Base-by-base conservation (phyloP, 306 rosid species). In the cucumber (Cucumis sativus) region DNA sequence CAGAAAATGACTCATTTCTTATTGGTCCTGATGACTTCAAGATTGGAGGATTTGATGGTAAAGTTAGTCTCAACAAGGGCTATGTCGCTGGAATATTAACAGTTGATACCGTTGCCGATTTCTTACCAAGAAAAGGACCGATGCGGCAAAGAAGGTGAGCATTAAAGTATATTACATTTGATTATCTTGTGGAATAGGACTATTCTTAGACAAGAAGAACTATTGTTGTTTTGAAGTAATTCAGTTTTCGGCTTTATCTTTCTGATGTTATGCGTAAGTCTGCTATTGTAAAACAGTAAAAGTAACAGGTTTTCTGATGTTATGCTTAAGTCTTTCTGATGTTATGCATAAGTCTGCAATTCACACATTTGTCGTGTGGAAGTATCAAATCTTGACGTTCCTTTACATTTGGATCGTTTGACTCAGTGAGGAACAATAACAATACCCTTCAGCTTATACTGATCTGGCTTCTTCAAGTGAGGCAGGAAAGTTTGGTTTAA, bases 81-180 rank as follows among this genome's bases (percentile, higher is more conserved):
- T 92, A 89, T 78, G 98, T 96, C 54, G 88, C 97, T 62, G 99
- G 99, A 76, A 92, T 96, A 75, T 86, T 96, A 76, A 96, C 99
- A 0, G 88, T 96, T 1, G 99, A 92, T 79, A 96, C 99, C 3
- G 98, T 96, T 43, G 99, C 96, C 20, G 99, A 92, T 58, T 96
- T 96, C 87, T 93, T 92, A 11, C 98, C 97, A 2, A 85, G 96
- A 80, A 96, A 83, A 76, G 98, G 98, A 57, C 92, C 92, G 4
- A 79, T 92, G 47, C 88, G 91, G 56, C 89, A 87, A 78, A 89
- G 93, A 86, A 91, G 99, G 99, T 93, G 65, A 82, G 87, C 40
- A 10, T 49, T 66, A 4, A 13, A 16, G 39, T 47, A 49, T 28
- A 30, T 71, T 15, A 70, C 21, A 1, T 16, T 21, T 43, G 74